Evolutionary conservation across 2,329 filamentous ascomycete genomes (phyloP).

Genomic region (Penicillium brasilianum): DNA sequence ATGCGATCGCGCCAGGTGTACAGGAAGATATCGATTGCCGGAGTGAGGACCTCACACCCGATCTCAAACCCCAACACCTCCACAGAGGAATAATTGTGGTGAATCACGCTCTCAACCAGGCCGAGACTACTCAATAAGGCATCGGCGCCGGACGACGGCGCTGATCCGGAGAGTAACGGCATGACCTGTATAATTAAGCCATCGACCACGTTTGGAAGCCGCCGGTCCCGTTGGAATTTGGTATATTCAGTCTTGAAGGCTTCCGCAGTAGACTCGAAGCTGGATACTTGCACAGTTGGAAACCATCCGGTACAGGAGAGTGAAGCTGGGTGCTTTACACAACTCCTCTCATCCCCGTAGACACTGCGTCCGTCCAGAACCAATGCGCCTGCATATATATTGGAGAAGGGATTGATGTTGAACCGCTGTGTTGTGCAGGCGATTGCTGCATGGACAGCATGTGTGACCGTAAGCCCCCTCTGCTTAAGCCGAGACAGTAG

Average conservation of each 20-base stretch:
- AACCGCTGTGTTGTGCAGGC: neutral
- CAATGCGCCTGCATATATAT: neutral
- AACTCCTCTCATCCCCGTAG: neutral
- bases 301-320: neutral
- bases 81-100: neutral
- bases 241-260: neutral
- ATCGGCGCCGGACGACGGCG: neutral
- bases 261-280: neutral
- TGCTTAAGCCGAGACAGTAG: neutral
- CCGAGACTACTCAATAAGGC: neutral
- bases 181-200: neutral
- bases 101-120: neutral
- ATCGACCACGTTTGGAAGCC: neutral
- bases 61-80: neutral
- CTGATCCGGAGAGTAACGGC: neutral
- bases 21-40: neutral
- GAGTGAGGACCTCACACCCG: neutral
- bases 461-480: neutral
- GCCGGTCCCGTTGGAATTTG: neutral
- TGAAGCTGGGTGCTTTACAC: neutral
- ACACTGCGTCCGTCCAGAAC: neutral
- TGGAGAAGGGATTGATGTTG: neutral
- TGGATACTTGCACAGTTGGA: neutral
- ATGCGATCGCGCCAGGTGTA: neutral
- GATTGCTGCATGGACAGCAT: conserved; percentile 1